Evolutionary conservation across 2,329 filamentous ascomycete species (phyloP).

Genomic region (Talaromyces sp.): DNA sequence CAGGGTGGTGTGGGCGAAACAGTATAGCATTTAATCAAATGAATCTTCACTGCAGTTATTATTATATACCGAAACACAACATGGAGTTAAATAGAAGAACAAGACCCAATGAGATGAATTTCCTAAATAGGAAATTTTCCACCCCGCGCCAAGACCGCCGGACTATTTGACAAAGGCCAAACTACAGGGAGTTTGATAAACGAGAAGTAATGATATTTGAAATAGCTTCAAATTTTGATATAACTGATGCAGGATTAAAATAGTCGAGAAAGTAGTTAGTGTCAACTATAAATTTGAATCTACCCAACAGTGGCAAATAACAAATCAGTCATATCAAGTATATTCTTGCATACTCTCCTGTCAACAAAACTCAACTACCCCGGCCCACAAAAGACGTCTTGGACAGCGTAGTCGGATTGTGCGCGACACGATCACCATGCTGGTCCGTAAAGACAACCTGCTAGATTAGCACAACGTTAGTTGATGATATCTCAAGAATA

Average conservation of each 20-base stretch:
- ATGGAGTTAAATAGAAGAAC: background rate
- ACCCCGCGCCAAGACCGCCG: background rate
- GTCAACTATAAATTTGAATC: background rate
- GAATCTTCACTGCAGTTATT: background rate
- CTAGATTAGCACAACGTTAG: background rate
- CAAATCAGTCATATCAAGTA: background rate
- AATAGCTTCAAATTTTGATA: background rate
- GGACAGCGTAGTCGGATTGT: slow-evolving; percentile 20
- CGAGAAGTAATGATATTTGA: background rate
- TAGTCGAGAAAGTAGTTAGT: background rate
- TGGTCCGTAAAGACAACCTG: slow-evolving; percentile 24
- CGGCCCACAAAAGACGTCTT: slow-evolving; percentile 12
- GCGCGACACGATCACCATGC: slow-evolving; percentile 23
- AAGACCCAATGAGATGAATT: background rate
- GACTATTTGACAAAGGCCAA: background rate
- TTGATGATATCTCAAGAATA: background rate
- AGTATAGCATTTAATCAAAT: background rate
- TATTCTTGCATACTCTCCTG: background rate
- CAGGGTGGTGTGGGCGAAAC: background rate
- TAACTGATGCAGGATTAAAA: background rate
- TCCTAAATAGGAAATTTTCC: background rate
- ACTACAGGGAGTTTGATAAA: background rate
- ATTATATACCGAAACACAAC: background rate
- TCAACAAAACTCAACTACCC: background rate
- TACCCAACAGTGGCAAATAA: background rate